Percentiles rank a stretch among this genome's conserved stretches.
phyloP scores from a whole-genome alignment of 441 rosid genomes.

The Macaranga tanarius region DNA sequence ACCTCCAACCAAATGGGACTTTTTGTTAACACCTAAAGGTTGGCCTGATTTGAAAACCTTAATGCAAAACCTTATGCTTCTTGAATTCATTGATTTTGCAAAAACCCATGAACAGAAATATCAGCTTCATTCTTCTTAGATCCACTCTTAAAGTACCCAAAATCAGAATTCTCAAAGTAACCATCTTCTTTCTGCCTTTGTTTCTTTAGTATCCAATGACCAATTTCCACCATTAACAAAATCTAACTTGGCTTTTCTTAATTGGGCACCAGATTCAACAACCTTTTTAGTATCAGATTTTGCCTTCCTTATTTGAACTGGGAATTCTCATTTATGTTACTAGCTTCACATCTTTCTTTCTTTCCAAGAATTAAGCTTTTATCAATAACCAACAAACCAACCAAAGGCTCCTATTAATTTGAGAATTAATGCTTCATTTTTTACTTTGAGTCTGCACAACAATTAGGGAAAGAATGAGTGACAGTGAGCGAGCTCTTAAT shows the following conservation, averaged over 20 bases:
- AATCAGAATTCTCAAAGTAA: slow-evolving; percentile 48
- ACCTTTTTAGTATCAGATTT: slow-evolving; percentile 37
- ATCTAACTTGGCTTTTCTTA: slow-evolving; percentile 28
- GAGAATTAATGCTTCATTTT: too few species aligned
- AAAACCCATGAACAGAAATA: slow-evolving; percentile 41
- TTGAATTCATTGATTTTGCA: slow-evolving; percentile 33
- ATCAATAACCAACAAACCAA: too few species aligned
- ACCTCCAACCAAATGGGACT: slow-evolving; percentile 71
- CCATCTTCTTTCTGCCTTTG: slow-evolving; percentile 27
- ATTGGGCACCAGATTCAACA: slow-evolving; percentile 25
- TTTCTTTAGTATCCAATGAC: slow-evolving; percentile 16
- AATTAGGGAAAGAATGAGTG: too few species aligned
- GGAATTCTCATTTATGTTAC: slow-evolving; percentile 36
- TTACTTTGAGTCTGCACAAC: too few species aligned
- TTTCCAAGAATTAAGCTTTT: slow-evolving; percentile 33
- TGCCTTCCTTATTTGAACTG: slow-evolving; percentile 33
- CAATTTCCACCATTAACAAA: neutral
- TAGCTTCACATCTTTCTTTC: slow-evolving; percentile 36
- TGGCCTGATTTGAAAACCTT: slow-evolving; percentile 80
- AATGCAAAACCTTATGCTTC: slow-evolving; percentile 56
- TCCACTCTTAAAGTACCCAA: slow-evolving; percentile 58
- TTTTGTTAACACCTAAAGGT: slow-evolving; percentile 92
- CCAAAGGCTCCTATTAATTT: too few species aligned
- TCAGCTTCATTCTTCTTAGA: slow-evolving; percentile 55
- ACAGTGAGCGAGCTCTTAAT: too few species aligned